Conservation (phyloP, 352 stramenopile species). For the Phytophthora sp. region DNA sequence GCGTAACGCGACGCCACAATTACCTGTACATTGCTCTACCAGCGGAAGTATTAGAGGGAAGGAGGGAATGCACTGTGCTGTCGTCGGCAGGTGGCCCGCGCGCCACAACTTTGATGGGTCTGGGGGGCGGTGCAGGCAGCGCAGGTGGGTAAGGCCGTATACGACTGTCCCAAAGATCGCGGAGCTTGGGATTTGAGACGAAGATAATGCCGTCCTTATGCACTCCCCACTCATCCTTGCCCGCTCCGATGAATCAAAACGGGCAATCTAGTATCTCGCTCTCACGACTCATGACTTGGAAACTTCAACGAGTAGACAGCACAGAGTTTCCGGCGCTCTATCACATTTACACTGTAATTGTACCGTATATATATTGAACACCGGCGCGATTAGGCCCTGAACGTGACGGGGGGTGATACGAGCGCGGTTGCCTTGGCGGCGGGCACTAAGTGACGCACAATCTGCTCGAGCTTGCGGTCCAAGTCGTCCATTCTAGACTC, state of each 20-base stretch:
- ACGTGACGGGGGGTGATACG: conserved; percentile 1
- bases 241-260: neutral
- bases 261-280: no score
- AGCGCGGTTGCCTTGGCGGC: conserved; percentile 7
- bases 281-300: neutral
- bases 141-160: neutral
- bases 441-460: conserved; percentile 28
- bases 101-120: conserved; percentile 7
- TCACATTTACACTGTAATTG: neutral
- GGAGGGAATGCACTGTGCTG: neutral
- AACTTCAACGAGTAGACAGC: conserved; percentile 6
- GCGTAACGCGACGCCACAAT: no score
- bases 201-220: conserved; percentile 16
- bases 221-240: conserved; percentile 24
- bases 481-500: conserved; percentile 33
- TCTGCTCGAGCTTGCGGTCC: conserved; percentile 41
- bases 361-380: neutral
- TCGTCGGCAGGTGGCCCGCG: neutral
- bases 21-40: no score
- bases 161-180: conserved; percentile 32
- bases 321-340: neutral
- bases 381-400: no score
- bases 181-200: conserved; percentile 31
- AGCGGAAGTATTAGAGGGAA: conserved; percentile 1
- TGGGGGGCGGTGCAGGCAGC: conserved; percentile 9